These are phyloP conservation scores for Kurtzmaniella quercitrusa DNA, from an alignment of 1,139 yeast genomes.

Conservation along the genomic window DNA sequence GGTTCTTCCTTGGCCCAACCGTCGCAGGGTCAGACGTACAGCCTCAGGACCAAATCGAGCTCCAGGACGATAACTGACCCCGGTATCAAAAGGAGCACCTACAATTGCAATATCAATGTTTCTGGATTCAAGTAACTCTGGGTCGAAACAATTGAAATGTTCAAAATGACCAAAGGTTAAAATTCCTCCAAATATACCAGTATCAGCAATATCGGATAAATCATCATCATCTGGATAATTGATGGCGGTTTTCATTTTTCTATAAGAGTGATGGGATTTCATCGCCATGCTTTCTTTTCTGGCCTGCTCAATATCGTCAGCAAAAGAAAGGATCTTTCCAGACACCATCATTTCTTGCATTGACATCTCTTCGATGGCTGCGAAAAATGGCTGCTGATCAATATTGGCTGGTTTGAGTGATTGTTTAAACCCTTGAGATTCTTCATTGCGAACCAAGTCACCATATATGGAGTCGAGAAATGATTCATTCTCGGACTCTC, in stretches of 20 bases:
- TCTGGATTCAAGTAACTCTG: constrained; percentile 9
- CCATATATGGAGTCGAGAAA: constrained; percentile 20
- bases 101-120: constrained; percentile 43
- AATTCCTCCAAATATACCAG: constrained; percentile 37
- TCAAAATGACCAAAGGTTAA: constrained; percentile 44
- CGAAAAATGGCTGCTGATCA: neutral
- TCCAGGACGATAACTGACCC: constrained; percentile 46
- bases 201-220: constrained; percentile 25
- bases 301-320: neutral
- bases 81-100: constrained; percentile 53
- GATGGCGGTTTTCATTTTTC: constrained; percentile 20
- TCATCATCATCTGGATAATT: constrained; percentile 35
- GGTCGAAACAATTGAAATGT: constrained; percentile 33
- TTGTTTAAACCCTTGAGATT: constrained; percentile 3
- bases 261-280: constrained; percentile 14
- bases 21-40: constrained; percentile 34
- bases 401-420: neutral
- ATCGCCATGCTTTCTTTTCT: constrained; percentile 1
- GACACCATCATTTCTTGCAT: neutral
- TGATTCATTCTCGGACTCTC: constrained; percentile 6
- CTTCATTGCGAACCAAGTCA: constrained; percentile 10
- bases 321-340: neutral
- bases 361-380: neutral
- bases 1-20: constrained; percentile 31
- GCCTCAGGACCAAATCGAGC: constrained; percentile 51